Conservation (phyloP, 2,329 filamentous ascomycete genomes). For the Hymenoscyphus fraxineus region DNA sequence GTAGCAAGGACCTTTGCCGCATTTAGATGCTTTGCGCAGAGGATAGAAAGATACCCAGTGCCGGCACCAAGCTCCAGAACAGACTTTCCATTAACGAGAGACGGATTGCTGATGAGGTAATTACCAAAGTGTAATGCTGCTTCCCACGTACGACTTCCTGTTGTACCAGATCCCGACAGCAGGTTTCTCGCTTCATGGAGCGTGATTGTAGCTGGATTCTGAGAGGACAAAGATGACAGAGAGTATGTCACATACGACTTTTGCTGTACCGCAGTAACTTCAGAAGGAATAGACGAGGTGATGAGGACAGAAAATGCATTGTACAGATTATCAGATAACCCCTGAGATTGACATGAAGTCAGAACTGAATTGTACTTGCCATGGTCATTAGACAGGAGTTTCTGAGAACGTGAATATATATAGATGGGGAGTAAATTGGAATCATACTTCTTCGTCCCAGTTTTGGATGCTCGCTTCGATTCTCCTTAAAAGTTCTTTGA, state of each 20-base stretch:
- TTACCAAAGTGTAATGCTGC: constrained; percentile 70
- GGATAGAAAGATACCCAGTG: constrained; percentile 70
- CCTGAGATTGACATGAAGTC: constrained; percentile 49
- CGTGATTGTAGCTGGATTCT: constrained; percentile 45
- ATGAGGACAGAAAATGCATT: constrained; percentile 62
- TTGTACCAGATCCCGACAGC: constrained; percentile 68
- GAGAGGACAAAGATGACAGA: constrained; percentile 24
- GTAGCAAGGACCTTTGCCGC: constrained; percentile 61
- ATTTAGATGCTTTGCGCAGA: constrained; percentile 65
- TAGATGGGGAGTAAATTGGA: not conserved
- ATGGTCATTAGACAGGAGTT: not conserved
- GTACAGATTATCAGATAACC: constrained; percentile 79
- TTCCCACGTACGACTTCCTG: constrained; percentile 77
- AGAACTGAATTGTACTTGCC: constrained; percentile 18
- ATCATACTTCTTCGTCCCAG: constrained; percentile 81
- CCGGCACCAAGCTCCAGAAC: constrained; percentile 73
- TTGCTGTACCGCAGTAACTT: constrained; percentile 62
- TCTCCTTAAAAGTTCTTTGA: constrained; percentile 67
- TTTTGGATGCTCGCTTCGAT: constrained; percentile 74
- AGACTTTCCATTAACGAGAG: constrained; percentile 47
- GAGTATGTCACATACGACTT: constrained; percentile 73
- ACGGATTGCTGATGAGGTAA: constrained; percentile 50
- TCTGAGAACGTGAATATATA: not conserved
- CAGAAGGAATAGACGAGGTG: constrained; percentile 57
- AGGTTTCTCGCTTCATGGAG: constrained; percentile 66